phyloP scores from a whole-genome alignment of 108 stramenopile species.

The Fragilariopsis cylindrus region DNA sequence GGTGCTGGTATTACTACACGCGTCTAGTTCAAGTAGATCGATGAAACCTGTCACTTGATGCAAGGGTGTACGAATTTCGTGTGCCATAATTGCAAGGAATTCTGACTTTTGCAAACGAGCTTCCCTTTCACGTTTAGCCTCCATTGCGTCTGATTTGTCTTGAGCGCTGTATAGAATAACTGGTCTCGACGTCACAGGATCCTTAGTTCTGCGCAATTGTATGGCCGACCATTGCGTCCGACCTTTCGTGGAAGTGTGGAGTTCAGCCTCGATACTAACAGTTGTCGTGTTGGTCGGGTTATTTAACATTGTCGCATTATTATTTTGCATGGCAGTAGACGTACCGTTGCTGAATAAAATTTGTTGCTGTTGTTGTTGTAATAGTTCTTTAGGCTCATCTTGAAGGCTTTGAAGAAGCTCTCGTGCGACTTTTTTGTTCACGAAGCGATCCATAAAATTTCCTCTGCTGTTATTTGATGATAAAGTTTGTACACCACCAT shows the following conservation, averaged over 20 bases:
- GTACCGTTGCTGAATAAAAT: no score
- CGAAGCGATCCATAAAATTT: constrained; percentile 36
- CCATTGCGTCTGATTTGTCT: constrained; percentile 35
- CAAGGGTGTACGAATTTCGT: constrained; percentile 63
- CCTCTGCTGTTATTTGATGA: constrained; percentile 9
- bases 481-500: neutral
- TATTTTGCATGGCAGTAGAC: neutral
- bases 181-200: constrained; percentile 35
- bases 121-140: constrained; percentile 32
- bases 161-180: constrained; percentile 38
- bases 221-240: constrained; percentile 38
- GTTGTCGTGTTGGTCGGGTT: neutral
- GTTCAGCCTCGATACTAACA: constrained; percentile 30
- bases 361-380: no score
- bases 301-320: neutral
- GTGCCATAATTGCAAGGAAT: constrained; percentile 54
- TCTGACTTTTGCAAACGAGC: constrained; percentile 30
- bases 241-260: constrained; percentile 17
- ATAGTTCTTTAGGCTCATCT: neutral
- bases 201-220: constrained; percentile 35
- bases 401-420: constrained; percentile 24
- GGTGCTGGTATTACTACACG: neutral
- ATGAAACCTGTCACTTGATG: constrained; percentile 68
- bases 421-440: constrained; percentile 27
- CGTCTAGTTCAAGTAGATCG: constrained; percentile 48